Base-by-base conservation (phyloP, 192 early-diverging fungal genomes). In the Coemansia sp. region DNA sequence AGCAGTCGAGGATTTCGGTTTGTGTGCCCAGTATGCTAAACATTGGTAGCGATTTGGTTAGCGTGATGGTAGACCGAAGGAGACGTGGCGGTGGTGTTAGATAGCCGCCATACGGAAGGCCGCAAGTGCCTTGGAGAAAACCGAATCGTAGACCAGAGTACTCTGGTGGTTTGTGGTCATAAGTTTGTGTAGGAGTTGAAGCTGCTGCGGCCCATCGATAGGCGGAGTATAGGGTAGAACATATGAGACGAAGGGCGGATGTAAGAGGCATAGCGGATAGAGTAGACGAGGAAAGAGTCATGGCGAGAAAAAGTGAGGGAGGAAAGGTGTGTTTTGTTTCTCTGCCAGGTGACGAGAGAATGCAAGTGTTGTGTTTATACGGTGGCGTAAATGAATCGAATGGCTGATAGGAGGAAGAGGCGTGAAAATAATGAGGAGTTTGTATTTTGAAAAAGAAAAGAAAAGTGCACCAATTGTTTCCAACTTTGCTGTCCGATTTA, bases 101-200 rank as follows among this genome's bases (percentile, higher is more conserved):
- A 48, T 68, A 68, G 45, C 69, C 73, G 66, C 73, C 78, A 37
- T 74, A 68, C 1, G 73, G 73, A 14, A 70, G 63, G 6, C 72
- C 78, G 27, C 70, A 59, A 1, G 78, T 68, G 39, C 69, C 69
- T 48, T 66, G 73, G 48, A 80, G 54, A 40, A 75, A 75, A 8
- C 78, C 78, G 64, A 65, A 80, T 42, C 54, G 62, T 19, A 72
- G 62, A n/a, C 48, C 42, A 11, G 77, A 68, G 40, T 79, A 79
- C 19, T 70, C 59, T 21, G 77, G 77, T 21, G 77, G 77, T 37
- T 44, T 53, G 62, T 31, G 17, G 45, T n/a, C 17, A 44, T 42
- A 17, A 4, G 46, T 27, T 29, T 57, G 24, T 24, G 33, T n/a
- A 9, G 53, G 61, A 0, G 33, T 36, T 3, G 66, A 34, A 17